Conservation (phyloP, 2,329 filamentous ascomycete genomes). For the Claviceps sp. region DNA sequence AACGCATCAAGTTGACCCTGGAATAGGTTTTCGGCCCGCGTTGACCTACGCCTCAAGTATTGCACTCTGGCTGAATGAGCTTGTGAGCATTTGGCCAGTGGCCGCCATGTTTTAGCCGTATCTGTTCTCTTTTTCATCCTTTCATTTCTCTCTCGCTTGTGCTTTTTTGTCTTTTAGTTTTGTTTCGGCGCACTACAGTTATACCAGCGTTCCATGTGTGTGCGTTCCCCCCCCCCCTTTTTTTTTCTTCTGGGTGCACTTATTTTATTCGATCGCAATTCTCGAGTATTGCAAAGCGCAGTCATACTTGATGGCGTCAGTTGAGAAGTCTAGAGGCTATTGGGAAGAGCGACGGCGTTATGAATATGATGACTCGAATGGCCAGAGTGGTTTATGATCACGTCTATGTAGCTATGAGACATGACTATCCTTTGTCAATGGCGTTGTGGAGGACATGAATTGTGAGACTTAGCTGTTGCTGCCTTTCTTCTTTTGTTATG, state of each 20-base stretch:
- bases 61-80: conserved; percentile 2
- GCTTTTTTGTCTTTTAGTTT: not conserved
- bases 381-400: not conserved
- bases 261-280: not conserved
- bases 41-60: conserved; percentile 1
- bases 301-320: conserved; percentile 12
- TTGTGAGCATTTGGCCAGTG: not conserved
- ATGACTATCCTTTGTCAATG: not conserved
- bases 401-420: not conserved
- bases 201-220: conserved; percentile 4
- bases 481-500: not conserved
- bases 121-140: not conserved
- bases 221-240: not conserved
- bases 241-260: not conserved
- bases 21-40: conserved; percentile 9
- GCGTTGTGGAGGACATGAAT: not conserved
- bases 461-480: not conserved
- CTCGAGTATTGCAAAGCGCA: not conserved
- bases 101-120: not conserved
- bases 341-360: conserved; percentile 7
- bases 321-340: conserved; percentile 6
- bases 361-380: conserved; percentile 6
- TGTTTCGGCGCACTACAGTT: conserved; percentile 7
- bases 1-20: conserved; percentile 6
- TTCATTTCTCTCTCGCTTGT: not conserved